Evolutionary conservation across 345 rosid species (phyloP), one percentile per base, ranked within the genome.

Genomic region (Firmiana major): DNA sequence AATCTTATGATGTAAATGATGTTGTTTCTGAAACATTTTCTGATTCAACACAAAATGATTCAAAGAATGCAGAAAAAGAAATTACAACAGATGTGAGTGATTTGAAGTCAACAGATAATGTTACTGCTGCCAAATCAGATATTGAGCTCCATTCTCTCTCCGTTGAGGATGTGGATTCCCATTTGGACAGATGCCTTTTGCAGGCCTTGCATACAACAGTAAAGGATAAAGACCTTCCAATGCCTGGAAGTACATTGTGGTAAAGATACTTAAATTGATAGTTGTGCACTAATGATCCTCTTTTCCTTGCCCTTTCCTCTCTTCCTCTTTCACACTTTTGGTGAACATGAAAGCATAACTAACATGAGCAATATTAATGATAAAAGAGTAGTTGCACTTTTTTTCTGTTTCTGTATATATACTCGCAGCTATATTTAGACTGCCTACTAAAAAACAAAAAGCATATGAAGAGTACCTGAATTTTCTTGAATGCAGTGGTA

Each of bases 161-260:
- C 43, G 60, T 83, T 43, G 92, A 83, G 79, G 97, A 92, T 78
- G 87, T 93, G 51, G 97, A 96, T 85, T 76, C 91, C 53, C 88
- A 85, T 84, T 87, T 96, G 79, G 97, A 96, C 85, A 92, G 87
- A 75, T 96, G 97, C 85, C 93, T 96, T 77, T 81, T 96, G 87
- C 98, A 96, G 84, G 98, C 99, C 60, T 85, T 96, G 85, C 90
- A 92, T 81, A 87, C 88, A 28, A 90, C 97, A 53, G 86, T 93
- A 0, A 93, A 93, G 79, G 99, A 92, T 54, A 96, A 92, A 80
- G 98, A 96, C 82, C 94, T 96, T 67, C 98, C 98, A 42, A 82
- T 96, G 81, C 97, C 98, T 51, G 99, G 99, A 79, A 96, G 99
- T 85, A 89, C 97, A 40, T 81, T 96, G 22, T 96, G 98, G 99